Evolutionary conservation across 768 basidiomycete genomes (phyloP), one percentile per base, ranked within the genome.

Genomic region (Mrakia gelida): DNA sequence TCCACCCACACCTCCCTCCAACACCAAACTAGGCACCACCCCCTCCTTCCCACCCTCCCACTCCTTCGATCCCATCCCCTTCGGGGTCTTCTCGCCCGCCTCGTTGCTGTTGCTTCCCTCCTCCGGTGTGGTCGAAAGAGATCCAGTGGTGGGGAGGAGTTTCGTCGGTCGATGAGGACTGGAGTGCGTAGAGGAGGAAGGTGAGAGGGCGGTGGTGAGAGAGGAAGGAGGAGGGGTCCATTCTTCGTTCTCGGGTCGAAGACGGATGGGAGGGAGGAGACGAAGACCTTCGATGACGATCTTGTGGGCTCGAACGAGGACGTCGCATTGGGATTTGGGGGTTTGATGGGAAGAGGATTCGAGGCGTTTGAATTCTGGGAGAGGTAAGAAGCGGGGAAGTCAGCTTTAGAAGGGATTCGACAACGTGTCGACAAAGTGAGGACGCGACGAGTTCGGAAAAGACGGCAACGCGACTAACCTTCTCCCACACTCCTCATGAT

Each of bases 241-340:
- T 28, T 72, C 74, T 71, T 85, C 85, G 41, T 82, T 82, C 73
- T 92, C 91, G 0, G 91, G 89, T 82, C 90, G 91, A 18, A 97
- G 85, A 21, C 89, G 87, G 41, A 96, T 87, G 0, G 90, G 91
- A 0, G 94, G 92, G 2, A 95, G 85, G 73, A 86, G 86, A 0
- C 91, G 90, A 0, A 95, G 86, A 5, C 92, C 92, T 82, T 93
- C 92, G 78, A 95, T 95, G 28, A 97, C 88, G 28, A 92, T 86
- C 81, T 92, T 92, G 83, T 98, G 95, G 0, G 92, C 92, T 9
- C 88, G 87, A 26, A 99, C 92, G 28, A 99, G 86, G 13, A 94
- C 86, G 2, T 89, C 88, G 3, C 91, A 89, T 83, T 98, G 98
- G 77, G 92, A 91, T 1, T 87, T 88, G 0, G 97, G 94, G 10